Evolutionary conservation across 2,329 filamentous ascomycete species (phyloP).

Genomic region (Nothomitra cinnamomea): DNA sequence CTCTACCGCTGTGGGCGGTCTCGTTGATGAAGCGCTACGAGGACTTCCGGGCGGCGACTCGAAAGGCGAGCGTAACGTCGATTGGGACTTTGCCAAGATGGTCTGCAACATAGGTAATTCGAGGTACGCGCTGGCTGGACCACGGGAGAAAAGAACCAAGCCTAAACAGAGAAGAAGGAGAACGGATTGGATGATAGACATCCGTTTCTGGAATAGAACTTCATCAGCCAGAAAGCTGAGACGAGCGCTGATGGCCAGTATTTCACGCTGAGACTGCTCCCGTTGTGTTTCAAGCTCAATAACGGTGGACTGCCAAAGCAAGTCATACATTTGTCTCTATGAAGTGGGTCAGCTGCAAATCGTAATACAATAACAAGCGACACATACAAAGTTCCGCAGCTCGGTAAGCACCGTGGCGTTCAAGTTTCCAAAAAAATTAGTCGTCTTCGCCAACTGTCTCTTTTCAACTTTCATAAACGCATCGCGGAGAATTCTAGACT

Average conservation of each 20-base stretch:
- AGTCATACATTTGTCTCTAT: slow-evolving; percentile 71
- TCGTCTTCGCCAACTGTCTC: slow-evolving; percentile 68
- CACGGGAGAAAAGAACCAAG: slow-evolving; percentile 58
- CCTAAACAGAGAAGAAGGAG: slow-evolving; percentile 74
- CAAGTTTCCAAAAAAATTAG: slow-evolving; percentile 64
- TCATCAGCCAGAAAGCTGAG: slow-evolving; percentile 89
- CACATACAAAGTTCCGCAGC: slow-evolving; percentile 41
- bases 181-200: slow-evolving; percentile 82
- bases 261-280: slow-evolving; percentile 67
- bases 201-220: slow-evolving; percentile 65
- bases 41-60: background rate
- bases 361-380: background rate
- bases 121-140: slow-evolving; percentile 12
- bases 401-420: slow-evolving; percentile 78
- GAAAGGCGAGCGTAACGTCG: slow-evolving; percentile 1
- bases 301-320: slow-evolving; percentile 91
- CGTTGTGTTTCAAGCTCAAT: slow-evolving; percentile 80
- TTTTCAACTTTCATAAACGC: slow-evolving; percentile 77
- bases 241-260: slow-evolving; percentile 62
- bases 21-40: background rate
- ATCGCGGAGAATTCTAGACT: slow-evolving; percentile 77
- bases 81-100: slow-evolving; percentile 10
- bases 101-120: slow-evolving; percentile 10
- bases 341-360: background rate
- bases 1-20: background rate